Percentiles rank a stretch among this genome's conserved stretches.
phyloP scores from a whole-genome alignment of 257 asterid species.

The Petunia secreta region DNA sequence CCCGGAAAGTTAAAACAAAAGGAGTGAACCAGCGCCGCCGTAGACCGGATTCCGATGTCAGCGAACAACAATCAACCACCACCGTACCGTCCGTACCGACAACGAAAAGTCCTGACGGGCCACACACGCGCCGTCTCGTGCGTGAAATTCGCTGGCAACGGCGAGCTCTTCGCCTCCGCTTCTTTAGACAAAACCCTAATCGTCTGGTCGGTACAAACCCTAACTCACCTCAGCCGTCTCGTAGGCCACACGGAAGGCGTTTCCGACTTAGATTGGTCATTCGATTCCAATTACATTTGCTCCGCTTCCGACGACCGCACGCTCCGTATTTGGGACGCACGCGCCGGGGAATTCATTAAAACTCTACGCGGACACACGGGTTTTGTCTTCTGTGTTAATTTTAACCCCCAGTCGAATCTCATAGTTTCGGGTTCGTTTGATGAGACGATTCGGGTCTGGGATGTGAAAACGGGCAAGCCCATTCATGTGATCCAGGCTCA shows the following conservation, averaged over 20 bases:
- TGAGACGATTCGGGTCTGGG: conserved; percentile 89
- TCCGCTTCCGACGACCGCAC: conserved; percentile 99
- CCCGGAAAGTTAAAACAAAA: neutral
- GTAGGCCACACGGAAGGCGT: conserved; percentile 85
- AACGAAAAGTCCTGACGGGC: conserved; percentile 50
- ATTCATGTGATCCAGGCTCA: conserved; percentile 72
- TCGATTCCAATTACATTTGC: conserved; percentile 85
- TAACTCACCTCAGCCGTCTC: conserved; percentile 55
- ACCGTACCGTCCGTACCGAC: conserved; percentile 63
- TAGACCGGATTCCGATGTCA: conserved; percentile 38
- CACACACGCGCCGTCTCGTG: conserved; percentile 74
- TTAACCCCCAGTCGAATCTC: conserved; percentile 69
- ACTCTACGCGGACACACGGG: conserved; percentile 76
- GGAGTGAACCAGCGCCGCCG: neutral
- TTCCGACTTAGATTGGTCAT: conserved; percentile 87
- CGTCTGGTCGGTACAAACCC: conserved; percentile 77
- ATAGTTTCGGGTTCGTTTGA: conserved; percentile 89
- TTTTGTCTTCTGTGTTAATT: conserved; percentile 77
- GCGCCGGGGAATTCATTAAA: conserved; percentile 75
- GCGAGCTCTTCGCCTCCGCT: conserved; percentile 78
- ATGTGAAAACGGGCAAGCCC: conserved; percentile 72
- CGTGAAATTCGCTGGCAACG: conserved; percentile 82
- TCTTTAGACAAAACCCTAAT: conserved; percentile 86
- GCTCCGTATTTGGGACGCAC: conserved; percentile 88
- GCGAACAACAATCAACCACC: conserved; percentile 44